phyloP scores from a whole-genome alignment of 305 asterid genomes.

The Stenogyne calaminthoides region DNA sequence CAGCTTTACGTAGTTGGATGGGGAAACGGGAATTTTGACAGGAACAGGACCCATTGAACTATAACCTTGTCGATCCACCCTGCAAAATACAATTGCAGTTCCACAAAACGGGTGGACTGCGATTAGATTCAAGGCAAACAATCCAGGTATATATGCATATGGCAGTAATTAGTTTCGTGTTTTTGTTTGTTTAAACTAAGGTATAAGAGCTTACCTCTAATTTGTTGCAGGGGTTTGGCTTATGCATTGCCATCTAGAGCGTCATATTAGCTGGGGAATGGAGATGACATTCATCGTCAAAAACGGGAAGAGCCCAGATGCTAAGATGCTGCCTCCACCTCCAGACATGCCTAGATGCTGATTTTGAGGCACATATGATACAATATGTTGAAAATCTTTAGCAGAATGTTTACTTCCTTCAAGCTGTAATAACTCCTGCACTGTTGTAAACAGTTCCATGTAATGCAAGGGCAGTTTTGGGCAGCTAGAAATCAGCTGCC shows the following conservation, averaged over 20 bases:
- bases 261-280: slow-evolving; percentile 66
- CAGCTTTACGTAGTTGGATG: slow-evolving; percentile 67
- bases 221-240: slow-evolving; percentile 56
- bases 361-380: not conserved
- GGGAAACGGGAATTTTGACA: slow-evolving; percentile 59
- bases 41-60: slow-evolving; percentile 44
- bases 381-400: not conserved
- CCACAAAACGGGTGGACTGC: slow-evolving; percentile 69
- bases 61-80: slow-evolving; percentile 78
- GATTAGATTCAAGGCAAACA: slow-evolving; percentile 61
- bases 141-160: slow-evolving; percentile 58
- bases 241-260: slow-evolving; percentile 68
- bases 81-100: slow-evolving; percentile 50
- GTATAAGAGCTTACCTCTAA: not conserved
- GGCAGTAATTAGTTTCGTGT: not conserved
- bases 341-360: slow-evolving; percentile 49
- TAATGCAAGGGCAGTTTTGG: slow-evolving; percentile 59
- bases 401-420: not conserved
- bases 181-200: not conserved
- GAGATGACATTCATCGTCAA: slow-evolving; percentile 50
- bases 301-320: slow-evolving; percentile 41
- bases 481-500: slow-evolving; percentile 69
- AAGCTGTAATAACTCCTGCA: slow-evolving; percentile 62
- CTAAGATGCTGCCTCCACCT: slow-evolving; percentile 51
- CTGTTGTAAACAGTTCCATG: slow-evolving; percentile 50